Conservation (phyloP, 306 rosid genomes). For the Glycine latifolia region DNA sequence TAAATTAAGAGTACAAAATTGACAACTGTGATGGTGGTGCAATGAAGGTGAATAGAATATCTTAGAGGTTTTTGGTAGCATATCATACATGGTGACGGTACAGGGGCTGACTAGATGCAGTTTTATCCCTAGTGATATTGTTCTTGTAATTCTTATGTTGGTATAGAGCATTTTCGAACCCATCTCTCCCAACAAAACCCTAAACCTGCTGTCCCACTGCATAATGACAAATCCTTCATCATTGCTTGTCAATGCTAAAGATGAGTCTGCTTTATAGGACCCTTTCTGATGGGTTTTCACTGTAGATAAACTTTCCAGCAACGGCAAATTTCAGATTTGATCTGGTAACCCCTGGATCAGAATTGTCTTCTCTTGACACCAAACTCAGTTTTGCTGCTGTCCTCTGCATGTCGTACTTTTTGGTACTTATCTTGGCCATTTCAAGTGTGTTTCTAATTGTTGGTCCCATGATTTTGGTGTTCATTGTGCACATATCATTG, state of each 20-base stretch:
- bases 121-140: too few species aligned
- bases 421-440: background rate
- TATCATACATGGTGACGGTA: too few species aligned
- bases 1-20: too few species aligned
- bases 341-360: background rate
- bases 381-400: background rate
- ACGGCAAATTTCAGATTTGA: background rate
- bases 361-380: background rate
- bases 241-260: background rate
- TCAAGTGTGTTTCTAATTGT: background rate
- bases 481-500: background rate
- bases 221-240: background rate
- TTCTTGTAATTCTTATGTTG: too few species aligned
- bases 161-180: too few species aligned
- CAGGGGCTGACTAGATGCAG: too few species aligned
- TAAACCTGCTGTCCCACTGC: too few species aligned
- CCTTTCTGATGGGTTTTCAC: background rate
- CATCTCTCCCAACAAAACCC: too few species aligned
- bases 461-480: background rate
- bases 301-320: background rate
- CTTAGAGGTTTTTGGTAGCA: too few species aligned
- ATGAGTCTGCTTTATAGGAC: background rate
- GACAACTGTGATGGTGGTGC: too few species aligned
- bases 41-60: too few species aligned
- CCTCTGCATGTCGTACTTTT: background rate